Percentiles rank a stretch among this genome's conserved stretches.
These are phyloP conservation scores for Aspergillus olivimuriae DNA, from an alignment of 495 filamentous ascomycete genomes.

Conservation along the genomic window DNA sequence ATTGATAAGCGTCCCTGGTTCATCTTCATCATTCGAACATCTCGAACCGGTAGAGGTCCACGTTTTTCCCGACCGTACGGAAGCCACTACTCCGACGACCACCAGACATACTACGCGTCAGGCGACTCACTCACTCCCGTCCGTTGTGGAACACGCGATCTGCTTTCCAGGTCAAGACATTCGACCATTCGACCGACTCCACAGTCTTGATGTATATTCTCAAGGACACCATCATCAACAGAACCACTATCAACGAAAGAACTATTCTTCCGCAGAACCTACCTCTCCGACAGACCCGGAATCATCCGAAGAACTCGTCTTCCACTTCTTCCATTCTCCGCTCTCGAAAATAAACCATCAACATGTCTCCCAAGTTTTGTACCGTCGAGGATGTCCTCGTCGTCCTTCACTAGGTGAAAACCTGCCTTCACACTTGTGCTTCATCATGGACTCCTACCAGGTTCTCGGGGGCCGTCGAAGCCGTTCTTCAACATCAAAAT, in stretches of 20 bases:
- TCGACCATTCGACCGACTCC: not conserved
- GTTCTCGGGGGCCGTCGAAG: constrained; percentile 32
- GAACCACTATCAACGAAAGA: no score
- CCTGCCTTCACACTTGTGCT: constrained; percentile 20
- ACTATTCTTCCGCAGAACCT: no score
- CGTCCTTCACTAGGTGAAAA: constrained; percentile 26
- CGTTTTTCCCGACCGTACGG: no score
- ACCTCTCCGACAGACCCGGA: not conserved
- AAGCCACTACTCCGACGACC: no score
- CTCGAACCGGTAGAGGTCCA: no score
- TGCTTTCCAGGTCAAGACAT: not conserved
- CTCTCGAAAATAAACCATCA: constrained; percentile 6
- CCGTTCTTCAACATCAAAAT: constrained; percentile 17
- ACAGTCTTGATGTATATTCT: constrained; percentile 19
- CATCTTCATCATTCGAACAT: not conserved
- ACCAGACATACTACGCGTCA: no score
- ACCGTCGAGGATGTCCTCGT: constrained; percentile 19
- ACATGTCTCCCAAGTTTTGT: constrained; percentile 23
- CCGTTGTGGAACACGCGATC: constrained; percentile 2
- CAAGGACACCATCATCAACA: constrained; percentile 5
- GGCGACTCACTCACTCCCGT: no score
- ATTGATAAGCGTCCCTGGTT: constrained; percentile 1
- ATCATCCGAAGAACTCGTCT: constrained; percentile 5
- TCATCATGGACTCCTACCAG: constrained; percentile 30
- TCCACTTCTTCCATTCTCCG: not conserved